These are phyloP conservation scores for Penium margaritaceum DNA, from an alignment of 139 green algal species.

Conservation along the genomic window DNA sequence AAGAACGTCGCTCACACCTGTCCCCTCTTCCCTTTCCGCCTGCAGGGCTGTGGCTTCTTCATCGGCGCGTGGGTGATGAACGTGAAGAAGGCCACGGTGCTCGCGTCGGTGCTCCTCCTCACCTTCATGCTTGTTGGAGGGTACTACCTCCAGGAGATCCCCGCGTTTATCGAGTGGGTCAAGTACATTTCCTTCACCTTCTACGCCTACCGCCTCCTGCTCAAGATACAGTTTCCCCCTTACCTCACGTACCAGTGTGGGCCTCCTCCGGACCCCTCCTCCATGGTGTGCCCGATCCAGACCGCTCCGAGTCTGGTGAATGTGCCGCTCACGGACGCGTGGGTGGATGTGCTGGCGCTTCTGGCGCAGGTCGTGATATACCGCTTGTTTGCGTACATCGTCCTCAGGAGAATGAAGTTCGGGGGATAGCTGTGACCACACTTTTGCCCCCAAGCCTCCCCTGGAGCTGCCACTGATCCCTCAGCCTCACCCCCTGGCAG, in stretches of 20 bases:
- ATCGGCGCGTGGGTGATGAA: conserved; percentile 33
- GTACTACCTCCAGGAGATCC: conserved; percentile 51
- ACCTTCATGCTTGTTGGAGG: conserved; percentile 47
- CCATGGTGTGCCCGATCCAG: neutral
- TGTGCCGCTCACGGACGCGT: neutral
- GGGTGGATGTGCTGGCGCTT: conserved; percentile 11
- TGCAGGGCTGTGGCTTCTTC: conserved; percentile 20
- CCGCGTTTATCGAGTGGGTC: conserved; percentile 55
- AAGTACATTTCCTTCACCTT: conserved; percentile 58
- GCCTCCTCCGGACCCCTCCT: neutral
- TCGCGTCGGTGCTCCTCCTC: conserved; percentile 32
- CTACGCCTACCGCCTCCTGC: conserved; percentile 42
- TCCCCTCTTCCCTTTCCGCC: no score
- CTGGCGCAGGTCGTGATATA: conserved; percentile 1
- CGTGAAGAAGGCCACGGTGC: conserved; percentile 30
- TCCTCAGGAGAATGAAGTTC: conserved; percentile 18
- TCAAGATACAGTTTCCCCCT: conserved; percentile 20
- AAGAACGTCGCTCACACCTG: no score
- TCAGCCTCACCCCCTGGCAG: no score
- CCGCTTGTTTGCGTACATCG: conserved; percentile 6
- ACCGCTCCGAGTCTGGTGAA: neutral
- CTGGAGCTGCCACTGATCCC: no score
- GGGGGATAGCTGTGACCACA: no score
- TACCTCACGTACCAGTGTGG: conserved; percentile 6
- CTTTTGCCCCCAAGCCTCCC: no score